Base-by-base conservation (phyloP, 2,329 filamentous ascomycete genomes). In the Colletotrichum nymphaeae region DNA sequence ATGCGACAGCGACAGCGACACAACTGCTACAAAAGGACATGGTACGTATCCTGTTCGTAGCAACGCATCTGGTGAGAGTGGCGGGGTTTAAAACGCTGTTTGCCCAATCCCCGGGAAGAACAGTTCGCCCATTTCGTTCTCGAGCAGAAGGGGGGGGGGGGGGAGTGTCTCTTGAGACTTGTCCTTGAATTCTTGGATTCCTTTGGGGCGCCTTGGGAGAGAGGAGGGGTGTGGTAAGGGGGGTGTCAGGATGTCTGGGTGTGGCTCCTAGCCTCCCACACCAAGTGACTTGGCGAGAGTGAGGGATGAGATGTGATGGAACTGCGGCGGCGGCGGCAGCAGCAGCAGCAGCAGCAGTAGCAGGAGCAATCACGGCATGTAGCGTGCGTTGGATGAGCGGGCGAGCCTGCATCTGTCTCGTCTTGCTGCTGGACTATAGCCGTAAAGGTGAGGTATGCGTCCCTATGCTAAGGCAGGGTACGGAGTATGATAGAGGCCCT, bases 281-380 rank as follows among this genome's bases (percentile, higher is more conserved):
- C 55, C 70, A 46, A 69, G 67, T 73, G 42, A 56, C 70, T 73
- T 73, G 67, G 70, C 70, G 56, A 52, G 66, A 57, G 60, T 65
- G 70, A 73, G 67, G 67, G 70, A 73, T 73, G 70, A 73, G 70
- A 73, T 73, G 70, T 73, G 70, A 73, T 65, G 49, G 67, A 73
- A 46, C 42, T 32, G 58, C 30, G 22, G 59, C 32, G 55, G 62
- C 37, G 26, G 53, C 32, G 3, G 32, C 35, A 35, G 49, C 62
- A 55, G 30, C 60, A 69, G 62, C 67, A n/a, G 55, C 30, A 55
- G 66, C 37, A 55, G 63, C 32, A 32, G 49, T 35, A 55, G 30
- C 62, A 64, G 22, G 52, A 69, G 63, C 68, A 71, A 55, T 66
- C 62, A 70, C 67, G 62, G 55, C 68, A 66, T 55, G 32, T 46